phyloP scores from a whole-genome alignment of 805 yeast genomes.

The Wickerhamiella lipophila region DNA sequence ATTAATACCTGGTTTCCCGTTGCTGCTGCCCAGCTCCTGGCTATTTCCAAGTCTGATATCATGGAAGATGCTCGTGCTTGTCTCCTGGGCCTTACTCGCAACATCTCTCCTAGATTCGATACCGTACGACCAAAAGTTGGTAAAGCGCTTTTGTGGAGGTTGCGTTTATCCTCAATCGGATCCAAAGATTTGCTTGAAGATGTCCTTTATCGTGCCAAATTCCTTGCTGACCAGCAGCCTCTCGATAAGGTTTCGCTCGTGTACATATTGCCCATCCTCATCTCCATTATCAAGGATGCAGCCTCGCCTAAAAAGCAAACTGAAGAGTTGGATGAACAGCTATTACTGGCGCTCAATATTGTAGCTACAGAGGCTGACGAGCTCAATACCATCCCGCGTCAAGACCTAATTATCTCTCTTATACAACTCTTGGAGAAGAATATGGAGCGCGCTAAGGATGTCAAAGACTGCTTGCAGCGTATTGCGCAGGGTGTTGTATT shows the following conservation, averaged over 20 bases:
- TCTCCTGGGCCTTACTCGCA: conserved; percentile 43
- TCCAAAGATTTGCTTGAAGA: conserved; percentile 26
- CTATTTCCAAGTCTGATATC: conserved; percentile 31
- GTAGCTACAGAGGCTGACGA: conserved; percentile 37
- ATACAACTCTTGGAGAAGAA: conserved; percentile 49
- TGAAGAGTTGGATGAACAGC: conserved; percentile 84
- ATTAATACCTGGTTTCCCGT: conserved; percentile 56
- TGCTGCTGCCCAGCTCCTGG: conserved; percentile 41
- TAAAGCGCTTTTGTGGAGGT: conserved; percentile 52
- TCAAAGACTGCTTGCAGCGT: conserved; percentile 72
- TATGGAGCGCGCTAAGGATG: conserved; percentile 65
- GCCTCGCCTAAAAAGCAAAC: conserved; percentile 17
- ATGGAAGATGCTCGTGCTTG: conserved; percentile 31
- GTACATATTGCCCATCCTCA: conserved; percentile 63
- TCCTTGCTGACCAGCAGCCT: conserved; percentile 58
- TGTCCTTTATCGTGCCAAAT: conserved; percentile 63
- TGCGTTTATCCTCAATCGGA: conserved; percentile 39
- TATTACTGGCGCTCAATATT: conserved; percentile 63
- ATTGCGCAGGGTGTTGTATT: conserved; percentile 62
- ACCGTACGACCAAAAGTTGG: conserved; percentile 39
- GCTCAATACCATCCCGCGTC: conserved; percentile 55
- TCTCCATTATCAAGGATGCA: conserved; percentile 37
- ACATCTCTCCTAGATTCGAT: conserved; percentile 41
- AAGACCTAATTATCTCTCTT: conserved; percentile 46
- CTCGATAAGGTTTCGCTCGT: conserved; percentile 57